A percentile compares a stretch with the other conserved stretches of the same genome.
phyloP scores from a whole-genome alignment of 192 early-diverging fungal genomes.

The Coemansia biformis region DNA sequence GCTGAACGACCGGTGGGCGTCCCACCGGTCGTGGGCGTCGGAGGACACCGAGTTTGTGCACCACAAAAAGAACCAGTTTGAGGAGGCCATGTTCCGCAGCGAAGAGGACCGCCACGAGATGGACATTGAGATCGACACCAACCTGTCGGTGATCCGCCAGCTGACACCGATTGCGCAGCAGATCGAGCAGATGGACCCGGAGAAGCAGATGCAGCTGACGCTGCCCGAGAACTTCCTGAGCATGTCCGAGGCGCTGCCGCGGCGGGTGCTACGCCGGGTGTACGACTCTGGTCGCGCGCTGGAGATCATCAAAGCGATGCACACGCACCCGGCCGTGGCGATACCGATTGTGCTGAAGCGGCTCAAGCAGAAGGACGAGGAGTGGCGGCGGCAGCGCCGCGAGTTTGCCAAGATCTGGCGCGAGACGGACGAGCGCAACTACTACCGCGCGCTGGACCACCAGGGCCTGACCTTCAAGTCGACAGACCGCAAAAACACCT shows the following conservation, averaged over 20 bases:
- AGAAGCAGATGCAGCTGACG: conserved; percentile 70
- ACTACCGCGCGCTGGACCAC: conserved; percentile 90
- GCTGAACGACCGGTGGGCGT: conserved; percentile 93
- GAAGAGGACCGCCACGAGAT: conserved; percentile 98
- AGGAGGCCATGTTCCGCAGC: conserved; percentile 91
- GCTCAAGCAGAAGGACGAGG: conserved; percentile 97
- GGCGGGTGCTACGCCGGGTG: conserved; percentile 90
- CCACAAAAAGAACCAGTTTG: conserved; percentile 86
- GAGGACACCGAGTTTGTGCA: conserved; percentile 87
- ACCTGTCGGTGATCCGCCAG: conserved; percentile 80
- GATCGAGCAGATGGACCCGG: conserved; percentile 74
- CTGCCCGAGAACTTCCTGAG: conserved; percentile 76
- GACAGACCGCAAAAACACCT: conserved; percentile 75
- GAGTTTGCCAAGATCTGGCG: conserved; percentile 98
- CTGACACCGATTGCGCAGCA: conserved; percentile 85
- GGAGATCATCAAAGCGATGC: conserved; percentile 89
- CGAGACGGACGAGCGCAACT: conserved; percentile 89
- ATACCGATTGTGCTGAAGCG: conserved; percentile 92
- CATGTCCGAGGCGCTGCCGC: conserved; percentile 80
- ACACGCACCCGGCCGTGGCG: conserved; percentile 83
- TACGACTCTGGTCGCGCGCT: conserved; percentile 81
- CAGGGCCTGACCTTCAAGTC: conserved; percentile 88
- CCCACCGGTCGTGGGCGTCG: conserved; percentile 85
- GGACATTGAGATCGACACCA: conserved; percentile 95
- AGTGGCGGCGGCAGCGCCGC: conserved; percentile 75